A percentile compares a stretch with the other conserved stretches of the same genome.
These are phyloP conservation scores for Paecilomyces dactylethromorphus DNA, from an alignment of 2,329 filamentous ascomycete genomes.

Conservation along the genomic window DNA sequence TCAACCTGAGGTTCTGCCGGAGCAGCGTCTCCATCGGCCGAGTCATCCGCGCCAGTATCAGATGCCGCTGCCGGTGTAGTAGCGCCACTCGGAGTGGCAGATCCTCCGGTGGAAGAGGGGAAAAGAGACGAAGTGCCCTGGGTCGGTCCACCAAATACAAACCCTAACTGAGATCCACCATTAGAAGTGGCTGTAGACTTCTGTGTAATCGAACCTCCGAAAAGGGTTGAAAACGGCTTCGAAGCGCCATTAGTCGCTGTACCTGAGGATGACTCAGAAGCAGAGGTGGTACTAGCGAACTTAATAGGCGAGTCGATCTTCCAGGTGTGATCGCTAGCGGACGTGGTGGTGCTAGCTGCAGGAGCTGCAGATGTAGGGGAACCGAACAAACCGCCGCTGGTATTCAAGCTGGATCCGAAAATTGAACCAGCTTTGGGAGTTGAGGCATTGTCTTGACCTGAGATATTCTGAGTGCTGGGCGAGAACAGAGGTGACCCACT, in stretches of 20 bases:
- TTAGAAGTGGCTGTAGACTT: slow-evolving; percentile 7
- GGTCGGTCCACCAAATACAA: slow-evolving; percentile 32
- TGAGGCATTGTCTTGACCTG: slow-evolving; percentile 7
- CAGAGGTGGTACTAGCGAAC: slow-evolving; percentile 30
- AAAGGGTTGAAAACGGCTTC: slow-evolving; percentile 24
- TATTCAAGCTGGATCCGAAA: slow-evolving; percentile 10
- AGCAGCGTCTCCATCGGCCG: slow-evolving; percentile 46
- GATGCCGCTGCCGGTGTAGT: slow-evolving; percentile 43
- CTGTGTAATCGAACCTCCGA: slow-evolving; percentile 13
- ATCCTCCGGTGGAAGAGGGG: slow-evolving; percentile 24
- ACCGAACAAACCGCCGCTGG: slow-evolving; percentile 22
- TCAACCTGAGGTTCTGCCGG: slow-evolving; percentile 64
- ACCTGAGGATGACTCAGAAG: slow-evolving; percentile 14
- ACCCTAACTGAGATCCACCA: slow-evolving; percentile 23
- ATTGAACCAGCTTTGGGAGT: slow-evolving; percentile 9
- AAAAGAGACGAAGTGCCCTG: slow-evolving; percentile 14
- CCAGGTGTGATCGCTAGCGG: slow-evolving; percentile 39
- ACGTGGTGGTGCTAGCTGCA: slow-evolving; percentile 9
- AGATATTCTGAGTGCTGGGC: slow-evolving; percentile 4
- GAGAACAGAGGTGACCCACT: slow-evolving; percentile 16
- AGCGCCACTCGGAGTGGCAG: slow-evolving; percentile 35
- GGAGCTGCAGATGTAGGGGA: slow-evolving; percentile 16
- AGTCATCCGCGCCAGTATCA: slow-evolving; percentile 33
- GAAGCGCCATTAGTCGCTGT: slow-evolving; percentile 14
- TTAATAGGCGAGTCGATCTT: slow-evolving; percentile 43